Percentiles rank a stretch among this genome's conserved stretches.
These are phyloP conservation scores for Ceratobasidium sp. DNA, from an alignment of 1,284 basidiomycete genomes.

Conservation along the genomic window DNA sequence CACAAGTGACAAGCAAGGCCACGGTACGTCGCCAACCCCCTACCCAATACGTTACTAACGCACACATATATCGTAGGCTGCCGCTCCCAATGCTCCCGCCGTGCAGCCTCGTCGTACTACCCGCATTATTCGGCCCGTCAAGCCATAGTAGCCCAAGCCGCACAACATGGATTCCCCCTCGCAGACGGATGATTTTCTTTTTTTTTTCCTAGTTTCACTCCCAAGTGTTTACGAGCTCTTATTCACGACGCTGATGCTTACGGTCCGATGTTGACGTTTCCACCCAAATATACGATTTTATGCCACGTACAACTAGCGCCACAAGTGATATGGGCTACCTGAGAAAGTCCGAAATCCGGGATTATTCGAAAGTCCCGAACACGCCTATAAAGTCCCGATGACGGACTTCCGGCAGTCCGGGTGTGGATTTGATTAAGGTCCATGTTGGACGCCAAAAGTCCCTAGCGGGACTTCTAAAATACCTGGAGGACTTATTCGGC, in stretches of 20 bases:
- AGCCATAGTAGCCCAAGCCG: neutral
- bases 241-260: constrained; percentile 15
- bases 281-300: constrained; percentile 6
- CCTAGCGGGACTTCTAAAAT: neutral
- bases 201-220: neutral
- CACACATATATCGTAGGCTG: neutral
- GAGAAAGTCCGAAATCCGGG: neutral
- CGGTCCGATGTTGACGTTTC: neutral
- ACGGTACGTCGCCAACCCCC: neutral
- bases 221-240: neutral
- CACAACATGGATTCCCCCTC: neutral
- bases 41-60: neutral
- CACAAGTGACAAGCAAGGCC: neutral
- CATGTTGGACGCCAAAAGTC: no score
- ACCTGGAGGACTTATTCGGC: neutral
- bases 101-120: neutral
- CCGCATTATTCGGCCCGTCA: neutral
- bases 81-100: neutral
- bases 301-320: neutral
- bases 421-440: no score
- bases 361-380: neutral
- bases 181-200: neutral
- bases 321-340: neutral
- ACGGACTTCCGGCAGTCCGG: neutral
- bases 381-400: neutral